Evolutionary conservation across 805 yeast genomes (phyloP).

Genomic region (Kodamaea laetipori): DNA sequence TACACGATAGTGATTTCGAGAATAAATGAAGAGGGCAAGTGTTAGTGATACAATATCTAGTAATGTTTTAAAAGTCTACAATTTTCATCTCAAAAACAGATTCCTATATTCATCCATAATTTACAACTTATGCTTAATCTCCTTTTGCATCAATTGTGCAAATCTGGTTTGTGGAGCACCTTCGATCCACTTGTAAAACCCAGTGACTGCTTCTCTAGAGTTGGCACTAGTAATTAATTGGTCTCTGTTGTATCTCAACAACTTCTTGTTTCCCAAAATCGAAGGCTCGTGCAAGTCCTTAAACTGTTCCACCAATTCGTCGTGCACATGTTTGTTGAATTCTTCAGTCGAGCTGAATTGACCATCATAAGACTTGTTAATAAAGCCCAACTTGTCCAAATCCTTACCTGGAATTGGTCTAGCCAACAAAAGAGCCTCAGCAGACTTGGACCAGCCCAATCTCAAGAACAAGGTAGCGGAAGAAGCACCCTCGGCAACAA

Average conservation of each 20-base stretch:
- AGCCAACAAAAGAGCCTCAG: constrained; percentile 71
- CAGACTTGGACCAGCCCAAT: constrained; percentile 70
- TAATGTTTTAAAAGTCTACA: neutral
- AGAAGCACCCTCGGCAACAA: constrained; percentile 80
- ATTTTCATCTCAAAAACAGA: neutral
- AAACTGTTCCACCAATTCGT: constrained; percentile 37
- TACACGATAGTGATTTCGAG: too few relatives aligned
- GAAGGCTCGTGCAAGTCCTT: constrained; percentile 49
- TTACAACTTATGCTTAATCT: constrained; percentile 63
- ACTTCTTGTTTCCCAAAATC: constrained; percentile 48
- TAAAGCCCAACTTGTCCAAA: constrained; percentile 57
- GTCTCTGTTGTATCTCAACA: constrained; percentile 43
- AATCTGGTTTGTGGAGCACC: constrained; percentile 77
- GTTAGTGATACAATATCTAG: neutral
- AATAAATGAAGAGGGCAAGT: neutral
- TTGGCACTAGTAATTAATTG: constrained; percentile 50
- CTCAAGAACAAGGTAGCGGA: constrained; percentile 68
- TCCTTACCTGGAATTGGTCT: constrained; percentile 64
- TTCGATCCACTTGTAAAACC: constrained; percentile 67
- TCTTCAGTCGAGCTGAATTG: constrained; percentile 37
- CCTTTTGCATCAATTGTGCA: constrained; percentile 51
- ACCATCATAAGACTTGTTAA: constrained; percentile 56
- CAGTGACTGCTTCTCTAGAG: constrained; percentile 66
- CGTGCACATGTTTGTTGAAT: constrained; percentile 44
- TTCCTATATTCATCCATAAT: too few relatives aligned